Evolutionary conservation across 176 grass and related monocot genomes (phyloP).

Genomic region (Avena insularis): DNA sequence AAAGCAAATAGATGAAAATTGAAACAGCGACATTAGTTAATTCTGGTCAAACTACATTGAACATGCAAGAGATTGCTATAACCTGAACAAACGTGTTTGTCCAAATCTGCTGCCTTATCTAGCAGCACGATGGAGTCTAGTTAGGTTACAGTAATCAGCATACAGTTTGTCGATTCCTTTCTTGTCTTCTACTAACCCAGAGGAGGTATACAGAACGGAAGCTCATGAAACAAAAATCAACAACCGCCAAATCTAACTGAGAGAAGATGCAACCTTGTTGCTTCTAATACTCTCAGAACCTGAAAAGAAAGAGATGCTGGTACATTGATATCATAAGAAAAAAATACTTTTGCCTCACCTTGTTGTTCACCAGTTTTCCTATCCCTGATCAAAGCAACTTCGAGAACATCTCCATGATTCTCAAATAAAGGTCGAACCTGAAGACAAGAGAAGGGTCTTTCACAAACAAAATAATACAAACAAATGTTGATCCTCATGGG

Average conservation of each 20-base stretch:
- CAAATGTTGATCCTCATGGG: neutral
- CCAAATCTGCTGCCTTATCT: conserved; percentile 46
- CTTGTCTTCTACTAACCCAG: conserved; percentile 65
- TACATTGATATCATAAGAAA: conserved; percentile 53
- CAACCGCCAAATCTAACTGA: conserved; percentile 74
- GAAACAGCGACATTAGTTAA: conserved; percentile 28
- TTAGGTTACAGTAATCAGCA: conserved; percentile 52
- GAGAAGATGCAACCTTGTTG: conserved; percentile 73
- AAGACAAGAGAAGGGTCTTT: conserved; percentile 28
- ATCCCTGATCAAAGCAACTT: conserved; percentile 99
- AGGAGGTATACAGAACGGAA: conserved; percentile 65
- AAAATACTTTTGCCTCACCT: conserved; percentile 67
- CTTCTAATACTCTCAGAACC: conserved; percentile 76
- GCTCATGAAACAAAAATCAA: conserved; percentile 59
- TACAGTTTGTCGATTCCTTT: conserved; percentile 55
- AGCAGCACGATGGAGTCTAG: conserved; percentile 49
- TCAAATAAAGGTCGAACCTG: conserved; percentile 95
- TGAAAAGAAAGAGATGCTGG: conserved; percentile 73
- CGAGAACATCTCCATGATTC: conserved; percentile 95
- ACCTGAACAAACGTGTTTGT: conserved; percentile 49
- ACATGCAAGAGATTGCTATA: conserved; percentile 38
- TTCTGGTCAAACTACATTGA: conserved; percentile 38
- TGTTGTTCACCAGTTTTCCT: conserved; percentile 94
- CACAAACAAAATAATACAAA: conserved; percentile 29
- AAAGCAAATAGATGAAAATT: conserved; percentile 45